Conservation (phyloP, 2,329 filamentous ascomycete genomes). For the Allantophomopsis lycopodina region DNA sequence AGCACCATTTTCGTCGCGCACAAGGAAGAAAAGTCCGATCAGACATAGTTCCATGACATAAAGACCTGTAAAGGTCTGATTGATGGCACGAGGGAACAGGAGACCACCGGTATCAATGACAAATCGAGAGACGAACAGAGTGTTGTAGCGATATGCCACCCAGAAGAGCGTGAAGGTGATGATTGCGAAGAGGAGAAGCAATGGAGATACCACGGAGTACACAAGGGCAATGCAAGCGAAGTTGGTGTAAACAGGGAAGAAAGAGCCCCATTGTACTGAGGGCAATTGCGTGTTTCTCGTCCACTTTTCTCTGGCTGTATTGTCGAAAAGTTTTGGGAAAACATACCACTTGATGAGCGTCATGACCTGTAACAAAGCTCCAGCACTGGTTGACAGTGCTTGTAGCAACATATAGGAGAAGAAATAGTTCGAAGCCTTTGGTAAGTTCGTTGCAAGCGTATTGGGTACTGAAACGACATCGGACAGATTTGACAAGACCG, state of each 20-base stretch:
- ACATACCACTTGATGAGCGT: constrained; percentile 71
- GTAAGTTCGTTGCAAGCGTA: constrained; percentile 65
- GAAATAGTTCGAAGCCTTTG: constrained; percentile 87
- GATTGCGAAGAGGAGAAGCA: constrained; percentile 87
- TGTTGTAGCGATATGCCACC: constrained; percentile 93
- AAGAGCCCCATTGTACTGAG: constrained; percentile 76
- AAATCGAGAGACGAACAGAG: constrained; percentile 87
- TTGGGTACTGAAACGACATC: constrained; percentile 52
- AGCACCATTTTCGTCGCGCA: constrained; percentile 37
- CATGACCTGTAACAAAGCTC: constrained; percentile 74
- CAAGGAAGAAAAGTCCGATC: constrained; percentile 80
- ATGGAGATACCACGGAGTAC: constrained; percentile 76
- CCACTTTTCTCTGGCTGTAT: constrained; percentile 73
- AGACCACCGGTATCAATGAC: constrained; percentile 84
- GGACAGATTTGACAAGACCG: constrained; percentile 44
- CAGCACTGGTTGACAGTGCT: constrained; percentile 79
- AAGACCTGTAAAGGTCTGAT: constrained; percentile 86
- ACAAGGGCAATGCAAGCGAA: constrained; percentile 86
- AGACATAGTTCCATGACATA: constrained; percentile 91
- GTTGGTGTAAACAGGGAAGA: constrained; percentile 95
- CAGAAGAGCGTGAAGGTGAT: constrained; percentile 86
- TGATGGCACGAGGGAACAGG: constrained; percentile 82
- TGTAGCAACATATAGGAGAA: constrained; percentile 98
- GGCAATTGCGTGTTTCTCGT: constrained; percentile 65
- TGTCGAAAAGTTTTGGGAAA: constrained; percentile 68